A percentile compares a stretch with the other conserved stretches of the same genome.
Conservation (phyloP, 768 basidiomycete species). For the Boletus sensibilis region DNA sequence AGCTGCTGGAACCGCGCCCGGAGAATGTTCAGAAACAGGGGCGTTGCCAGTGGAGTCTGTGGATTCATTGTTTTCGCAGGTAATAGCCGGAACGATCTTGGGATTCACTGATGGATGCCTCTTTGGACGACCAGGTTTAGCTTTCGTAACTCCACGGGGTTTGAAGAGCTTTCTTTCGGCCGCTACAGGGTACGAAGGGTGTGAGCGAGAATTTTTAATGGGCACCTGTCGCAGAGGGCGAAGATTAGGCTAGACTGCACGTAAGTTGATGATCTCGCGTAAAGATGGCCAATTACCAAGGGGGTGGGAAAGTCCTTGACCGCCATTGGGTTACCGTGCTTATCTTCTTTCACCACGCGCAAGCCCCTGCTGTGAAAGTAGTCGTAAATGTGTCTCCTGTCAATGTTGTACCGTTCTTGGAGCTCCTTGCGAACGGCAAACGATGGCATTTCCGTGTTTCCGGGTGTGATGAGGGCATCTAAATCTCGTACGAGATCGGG, state of each 20-base stretch:
- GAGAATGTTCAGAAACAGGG: conserved; percentile 10
- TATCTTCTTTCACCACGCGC: conserved; percentile 65
- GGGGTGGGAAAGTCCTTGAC: conserved; percentile 19
- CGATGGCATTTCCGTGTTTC: conserved; percentile 71
- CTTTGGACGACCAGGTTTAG: conserved; percentile 32
- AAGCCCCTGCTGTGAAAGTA: conserved; percentile 68
- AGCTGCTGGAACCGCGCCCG: conserved; percentile 2
- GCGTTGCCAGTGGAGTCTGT: neutral
- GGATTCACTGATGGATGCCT: conserved; percentile 15
- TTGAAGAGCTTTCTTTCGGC: conserved; percentile 19
- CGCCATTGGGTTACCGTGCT: conserved; percentile 48
- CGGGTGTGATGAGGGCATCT: conserved; percentile 67
- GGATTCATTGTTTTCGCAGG: conserved; percentile 13
- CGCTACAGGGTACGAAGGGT: conserved; percentile 16
- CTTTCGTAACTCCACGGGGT: conserved; percentile 31
- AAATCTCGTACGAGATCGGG: conserved; percentile 68
- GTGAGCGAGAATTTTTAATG: conserved; percentile 17
- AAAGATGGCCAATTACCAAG: conserved; percentile 22
- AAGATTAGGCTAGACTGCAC: conserved; percentile 28
- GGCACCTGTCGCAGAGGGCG: conserved; percentile 31
- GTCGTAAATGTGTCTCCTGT: conserved; percentile 75
- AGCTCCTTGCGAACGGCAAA: conserved; percentile 69
- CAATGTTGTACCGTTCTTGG: conserved; percentile 67
- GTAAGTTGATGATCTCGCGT: conserved; percentile 15
- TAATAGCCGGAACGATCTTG: conserved; percentile 2